phyloP scores from a whole-genome alignment of 306 rosid genomes.

The Geum urbanum region DNA sequence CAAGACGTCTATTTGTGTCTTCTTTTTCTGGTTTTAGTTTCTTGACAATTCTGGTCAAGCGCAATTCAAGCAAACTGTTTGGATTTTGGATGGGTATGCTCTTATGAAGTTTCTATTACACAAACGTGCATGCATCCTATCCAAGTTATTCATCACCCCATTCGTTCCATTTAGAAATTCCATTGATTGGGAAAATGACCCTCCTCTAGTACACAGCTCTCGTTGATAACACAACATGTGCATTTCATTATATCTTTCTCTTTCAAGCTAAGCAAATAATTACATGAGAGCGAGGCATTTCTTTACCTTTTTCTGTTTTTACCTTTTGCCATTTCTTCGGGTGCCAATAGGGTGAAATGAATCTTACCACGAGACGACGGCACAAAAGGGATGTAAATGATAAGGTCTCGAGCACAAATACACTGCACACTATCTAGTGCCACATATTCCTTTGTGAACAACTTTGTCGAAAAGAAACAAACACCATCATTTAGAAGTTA shows the following conservation, averaged over 20 bases:
- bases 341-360: not conserved
- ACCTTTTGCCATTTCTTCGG: not conserved
- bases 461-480: not conserved
- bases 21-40: not conserved
- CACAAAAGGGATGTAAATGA: conserved; percentile 21
- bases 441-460: not conserved
- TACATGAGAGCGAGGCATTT: not conserved
- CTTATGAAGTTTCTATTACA: not conserved
- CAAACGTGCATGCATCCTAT: conserved; percentile 25
- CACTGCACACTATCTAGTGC: not conserved
- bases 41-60: not conserved
- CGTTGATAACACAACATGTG: not conserved
- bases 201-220: conserved; percentile 4
- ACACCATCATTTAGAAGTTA: conserved; percentile 5
- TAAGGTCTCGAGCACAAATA: not conserved
- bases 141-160: not conserved
- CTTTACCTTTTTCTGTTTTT: too few species aligned
- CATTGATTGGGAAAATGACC: conserved; percentile 15
- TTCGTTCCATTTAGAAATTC: conserved; percentile 1
- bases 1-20: not conserved
- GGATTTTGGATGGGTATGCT: not conserved
- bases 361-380: conserved; percentile 22
- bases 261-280: not conserved
- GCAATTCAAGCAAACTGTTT: conserved; percentile 4
- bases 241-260: conserved; percentile 19